Evolutionary conservation across 2,329 filamentous ascomycete species (phyloP), one percentile per base, ranked within the genome.

Genomic region (Venturia aucupariae): DNA sequence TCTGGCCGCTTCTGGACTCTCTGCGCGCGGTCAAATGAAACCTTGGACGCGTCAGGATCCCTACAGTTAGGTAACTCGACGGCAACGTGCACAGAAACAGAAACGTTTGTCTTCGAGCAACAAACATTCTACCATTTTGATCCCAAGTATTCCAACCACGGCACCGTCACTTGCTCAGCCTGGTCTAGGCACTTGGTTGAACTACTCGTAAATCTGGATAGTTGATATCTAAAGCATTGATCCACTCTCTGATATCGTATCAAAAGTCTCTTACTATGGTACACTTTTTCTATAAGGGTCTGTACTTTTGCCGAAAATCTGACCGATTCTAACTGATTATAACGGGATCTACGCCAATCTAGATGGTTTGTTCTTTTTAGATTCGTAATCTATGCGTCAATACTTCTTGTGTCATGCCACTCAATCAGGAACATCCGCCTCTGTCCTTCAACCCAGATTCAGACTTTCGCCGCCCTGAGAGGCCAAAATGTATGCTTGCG

Each of bases 351-450:
- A n/a, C n/a, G n/a, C n/a, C n/a, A n/a, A n/a, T n/a, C n/a, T n/a
- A n/a, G n/a, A n/a, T n/a, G n/a, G n/a, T n/a, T n/a, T n/a, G n/a
- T n/a, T n/a, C n/a, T n/a, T n/a, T n/a, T n/a, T n/a, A n/a, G n/a
- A n/a, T n/a, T n/a, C n/a, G n/a, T n/a, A n/a, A n/a, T n/a, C n/a
- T n/a, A n/a, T n/a, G n/a, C n/a, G n/a, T n/a, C n/a, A n/a, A n/a
- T n/a, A n/a, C n/a, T 57, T 35, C 30, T 57, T 57, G 27, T 57
- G 51, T 57, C 51, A 57, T 57, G n/a, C 19, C 4, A 32, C 15
- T 57, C 35, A 57, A 57, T 57, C 30, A 57, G 51, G 35, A 57
- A 35, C 51, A 35, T n/a, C 51, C 19, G 51, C 35, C 51, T 57
- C 19, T 35, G 51, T 17, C 27, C 15, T 17, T 32, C 19, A 57